These are phyloP conservation scores for Camelina laxa DNA, from an alignment of 345 rosid genomes.

Conservation along the genomic window DNA sequence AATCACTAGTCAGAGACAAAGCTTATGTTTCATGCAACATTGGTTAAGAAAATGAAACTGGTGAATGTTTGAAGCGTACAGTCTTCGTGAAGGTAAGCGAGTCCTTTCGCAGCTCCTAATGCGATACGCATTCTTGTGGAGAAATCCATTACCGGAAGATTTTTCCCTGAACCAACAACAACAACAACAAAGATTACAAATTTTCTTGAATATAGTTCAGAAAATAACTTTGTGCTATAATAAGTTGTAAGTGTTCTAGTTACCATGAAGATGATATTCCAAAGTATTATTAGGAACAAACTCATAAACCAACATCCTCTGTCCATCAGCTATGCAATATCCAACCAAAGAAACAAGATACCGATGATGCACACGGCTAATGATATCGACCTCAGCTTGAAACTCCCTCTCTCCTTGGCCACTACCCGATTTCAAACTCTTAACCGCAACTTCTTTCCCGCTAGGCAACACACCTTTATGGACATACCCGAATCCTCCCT, in stretches of 20 bases:
- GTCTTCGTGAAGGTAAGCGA: constrained; percentile 97
- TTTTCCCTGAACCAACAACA: constrained; percentile 54
- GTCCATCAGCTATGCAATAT: constrained; percentile 84
- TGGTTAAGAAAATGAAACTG: constrained; percentile 6
- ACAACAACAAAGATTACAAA: not conserved
- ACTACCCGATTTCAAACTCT: constrained; percentile 84
- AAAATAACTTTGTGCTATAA: not conserved
- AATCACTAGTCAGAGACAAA: constrained; percentile 23
- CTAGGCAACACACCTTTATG: constrained; percentile 85
- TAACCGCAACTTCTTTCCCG: constrained; percentile 87
- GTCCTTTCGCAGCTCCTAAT: constrained; percentile 89
- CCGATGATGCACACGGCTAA: constrained; percentile 97
- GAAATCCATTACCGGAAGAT: constrained; percentile 81
- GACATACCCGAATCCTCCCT: constrained; percentile 97
- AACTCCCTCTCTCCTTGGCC: constrained; percentile 98
- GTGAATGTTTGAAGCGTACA: constrained; percentile 56
- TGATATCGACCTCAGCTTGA: constrained; percentile 96
- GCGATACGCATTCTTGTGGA: constrained; percentile 76
- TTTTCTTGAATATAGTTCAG: constrained; percentile 9
- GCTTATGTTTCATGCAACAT: constrained; percentile 1
- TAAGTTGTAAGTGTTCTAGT: constrained; percentile 18
- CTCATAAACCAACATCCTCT: constrained; percentile 91
- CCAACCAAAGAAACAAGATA: constrained; percentile 93
- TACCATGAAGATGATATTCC: constrained; percentile 87
- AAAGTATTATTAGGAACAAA: constrained; percentile 81